A percentile compares a stretch with the other conserved stretches of the same genome.
phyloP scores from a whole-genome alignment of 2,329 filamentous ascomycete species.

The Tolypocladium tundrense region DNA sequence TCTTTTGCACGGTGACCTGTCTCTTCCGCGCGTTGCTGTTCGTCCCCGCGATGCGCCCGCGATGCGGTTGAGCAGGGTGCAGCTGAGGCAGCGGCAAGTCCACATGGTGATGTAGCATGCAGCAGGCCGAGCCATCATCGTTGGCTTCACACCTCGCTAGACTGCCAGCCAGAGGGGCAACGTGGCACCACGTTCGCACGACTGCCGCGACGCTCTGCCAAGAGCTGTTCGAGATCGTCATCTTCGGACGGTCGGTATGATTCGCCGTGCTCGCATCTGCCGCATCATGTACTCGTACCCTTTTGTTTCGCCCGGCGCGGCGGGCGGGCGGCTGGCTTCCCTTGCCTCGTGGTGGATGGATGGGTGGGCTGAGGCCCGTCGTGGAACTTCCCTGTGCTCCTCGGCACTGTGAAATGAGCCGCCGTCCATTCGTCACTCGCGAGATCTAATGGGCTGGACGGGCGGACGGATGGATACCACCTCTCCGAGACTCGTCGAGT shows the following conservation, averaged over 20 bases:
- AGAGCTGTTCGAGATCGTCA: background rate
- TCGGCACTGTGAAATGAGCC: background rate
- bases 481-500: background rate
- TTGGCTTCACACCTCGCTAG: background rate
- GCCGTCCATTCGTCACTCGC: background rate
- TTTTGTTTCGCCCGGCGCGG: background rate
- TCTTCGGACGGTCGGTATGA: background rate
- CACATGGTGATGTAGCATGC: background rate
- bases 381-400: background rate
- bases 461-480: background rate
- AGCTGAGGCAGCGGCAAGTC: background rate
- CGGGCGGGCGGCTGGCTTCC: background rate
- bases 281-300: background rate
- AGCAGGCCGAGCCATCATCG: background rate
- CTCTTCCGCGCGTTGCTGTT: background rate
- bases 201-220: background rate
- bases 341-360: background rate
- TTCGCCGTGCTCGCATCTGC: background rate
- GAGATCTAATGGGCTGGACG: background rate
- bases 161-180: background rate
- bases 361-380: background rate
- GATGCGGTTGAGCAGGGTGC: background rate
- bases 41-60: background rate
- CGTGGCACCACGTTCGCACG: background rate
- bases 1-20: background rate